Base-by-base conservation (phyloP, 2,329 filamentous ascomycete genomes). In the Apiospora malaysiana region DNA sequence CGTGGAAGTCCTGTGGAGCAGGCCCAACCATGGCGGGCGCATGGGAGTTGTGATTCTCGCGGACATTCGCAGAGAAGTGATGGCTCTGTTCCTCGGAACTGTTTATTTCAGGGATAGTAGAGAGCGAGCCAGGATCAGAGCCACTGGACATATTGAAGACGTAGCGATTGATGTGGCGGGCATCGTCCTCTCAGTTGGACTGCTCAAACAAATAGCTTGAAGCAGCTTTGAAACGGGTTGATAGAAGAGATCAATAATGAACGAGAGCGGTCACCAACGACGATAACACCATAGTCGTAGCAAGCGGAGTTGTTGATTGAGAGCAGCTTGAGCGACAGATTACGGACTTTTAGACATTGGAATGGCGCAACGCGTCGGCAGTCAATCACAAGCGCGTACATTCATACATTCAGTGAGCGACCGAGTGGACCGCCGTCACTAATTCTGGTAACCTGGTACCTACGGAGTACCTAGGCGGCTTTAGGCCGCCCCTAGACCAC, bases 1-100 rank as follows among this genome's bases (percentile, higher is more conserved):
- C 49, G 23, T 49, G 40, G 23, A 70, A 72, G 27, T 72, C 71
- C 18, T 69, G 70, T 68, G 70, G 51, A 32, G 51, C 66, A 79
- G 66, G 18, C 65, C 43, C 56, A 63, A 12, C 56, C 56, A 63
- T 63, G 37, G 56, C 56, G 56, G 56, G 56, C 56, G 56, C 56
- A 63, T 40, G 18, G 9, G 56, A 12, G 56, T 63, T n/a, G 56
- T 63, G 56, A 8, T 21, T 21, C 2, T n/a, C 32, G 56, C 32
- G 9, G 56, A n/a, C 27, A 21, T 63, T 63, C 21, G 56, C 27
- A 18, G 18, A 40, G 32, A 63, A 40, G 56, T 18, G 51, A 9
- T 59, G 16, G 16, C 56, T 63, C 3, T 37, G 56, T 63, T 63
- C 56, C 32, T 63, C 56, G 32, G 56, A 63, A 32, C 56, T 59